phyloP scores from a whole-genome alignment of 129 eudicot species.

The Artemisia argyi region DNA sequence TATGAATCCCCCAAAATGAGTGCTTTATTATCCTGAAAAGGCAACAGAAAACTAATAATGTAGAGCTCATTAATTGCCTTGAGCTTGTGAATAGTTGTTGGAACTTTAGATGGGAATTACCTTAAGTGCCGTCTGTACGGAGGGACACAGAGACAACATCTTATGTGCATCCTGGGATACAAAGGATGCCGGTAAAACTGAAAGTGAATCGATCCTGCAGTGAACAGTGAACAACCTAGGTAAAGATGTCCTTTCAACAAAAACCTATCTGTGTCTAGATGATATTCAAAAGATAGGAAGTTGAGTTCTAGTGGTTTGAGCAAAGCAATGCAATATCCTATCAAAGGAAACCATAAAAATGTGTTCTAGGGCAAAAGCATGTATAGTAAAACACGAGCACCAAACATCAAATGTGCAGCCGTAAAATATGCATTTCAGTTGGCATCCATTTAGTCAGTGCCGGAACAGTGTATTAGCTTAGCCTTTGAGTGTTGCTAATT shows the following conservation, averaged over 20 bases:
- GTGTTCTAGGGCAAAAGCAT: too few species aligned
- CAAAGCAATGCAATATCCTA: too few species aligned
- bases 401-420: too few species aligned
- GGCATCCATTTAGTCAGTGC: not conserved
- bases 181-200: constrained; percentile 85
- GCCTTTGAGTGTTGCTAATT: constrained; percentile 1
- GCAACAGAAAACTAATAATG: constrained; percentile 13
- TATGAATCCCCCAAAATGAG: constrained; percentile 77
- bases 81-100: constrained; percentile 1
- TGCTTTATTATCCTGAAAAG: constrained; percentile 72
- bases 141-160: constrained; percentile 75
- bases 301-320: too few species aligned
- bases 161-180: constrained; percentile 81
- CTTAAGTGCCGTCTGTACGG: constrained; percentile 74
- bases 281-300: too few species aligned
- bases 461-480: too few species aligned
- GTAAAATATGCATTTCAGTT: too few species aligned
- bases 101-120: constrained; percentile 31
- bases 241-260: not conserved
- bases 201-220: constrained; percentile 83
- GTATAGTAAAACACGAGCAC: too few species aligned
- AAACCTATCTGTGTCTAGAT: too few species aligned
- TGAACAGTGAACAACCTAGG: constrained; percentile 17
- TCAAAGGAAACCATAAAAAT: too few species aligned
- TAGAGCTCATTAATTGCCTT: not conserved